Base-by-base conservation (phyloP, 352 stramenopile species). In the Blastocystis sp. region DNA sequence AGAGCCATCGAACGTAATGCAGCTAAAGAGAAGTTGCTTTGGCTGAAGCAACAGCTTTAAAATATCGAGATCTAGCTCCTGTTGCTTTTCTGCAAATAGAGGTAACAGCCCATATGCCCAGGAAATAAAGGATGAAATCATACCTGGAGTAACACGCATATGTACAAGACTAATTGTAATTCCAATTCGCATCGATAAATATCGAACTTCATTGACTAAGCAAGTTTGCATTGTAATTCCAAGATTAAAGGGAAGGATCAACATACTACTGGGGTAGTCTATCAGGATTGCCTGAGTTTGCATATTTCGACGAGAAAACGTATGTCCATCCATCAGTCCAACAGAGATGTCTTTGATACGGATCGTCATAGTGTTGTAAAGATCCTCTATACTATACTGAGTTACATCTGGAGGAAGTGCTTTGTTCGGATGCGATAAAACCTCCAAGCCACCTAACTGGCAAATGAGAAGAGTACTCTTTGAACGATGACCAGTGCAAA, bases 11-110 rank as follows among this genome's bases (percentile, higher is more conserved):
- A 45, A 84, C 5, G 47, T 20, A 45, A 84, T 66, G 41, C 73
- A 84, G 50, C 73, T 84, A 43, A 84, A 84, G 20, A 84, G 73
- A 29, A 84, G 73, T 23, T 84, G 73, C 50, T 84, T 84, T 5
- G 73, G 73, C 53, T 68, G 54, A 23, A 84, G 73, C n/a, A 84
- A 43, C 6, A 84, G 37, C 20, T 63, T 41, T 34, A 84, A 29
- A 20, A 84, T 34, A 45, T 84, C 55, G 23, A 84, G 18, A 29
- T 84, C 73, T 55, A 84, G 8, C 56, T 84, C 73, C 50, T 47
- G 29, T 43, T 84, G 73, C 73, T 84, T 84, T 29, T 3, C 18
- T 15, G 41, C 20, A 37, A 69, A 84, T 2, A 64, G 11, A 23
- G 53, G 37, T 2, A 84, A 55, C 45, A 84, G 20, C 18, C 43